Evolutionary conservation across 1,284 basidiomycete species (phyloP).

Genomic region (Termitomyces sp.): DNA sequence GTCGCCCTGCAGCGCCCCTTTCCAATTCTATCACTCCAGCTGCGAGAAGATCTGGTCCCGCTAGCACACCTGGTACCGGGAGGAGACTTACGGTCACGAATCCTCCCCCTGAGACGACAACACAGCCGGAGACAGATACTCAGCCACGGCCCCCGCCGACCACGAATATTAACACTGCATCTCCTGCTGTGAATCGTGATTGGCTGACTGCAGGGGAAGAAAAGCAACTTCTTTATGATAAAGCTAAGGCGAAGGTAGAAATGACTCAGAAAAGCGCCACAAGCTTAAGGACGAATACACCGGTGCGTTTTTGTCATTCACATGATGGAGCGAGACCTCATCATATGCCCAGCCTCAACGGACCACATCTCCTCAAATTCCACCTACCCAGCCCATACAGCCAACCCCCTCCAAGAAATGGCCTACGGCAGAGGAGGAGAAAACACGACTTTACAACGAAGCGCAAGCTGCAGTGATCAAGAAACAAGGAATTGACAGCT

Average conservation of each 20-base stretch:
- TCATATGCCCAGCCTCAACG: constrained; percentile 6
- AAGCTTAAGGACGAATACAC: constrained; percentile 25
- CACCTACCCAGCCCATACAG: neutral
- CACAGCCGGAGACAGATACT: constrained; percentile 13
- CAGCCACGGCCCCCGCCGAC: constrained; percentile 16
- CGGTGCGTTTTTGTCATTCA: constrained; percentile 24
- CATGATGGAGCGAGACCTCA: neutral
- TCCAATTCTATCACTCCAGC: neutral
- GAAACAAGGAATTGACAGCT: constrained; percentile 36
- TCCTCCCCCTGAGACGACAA: constrained; percentile 21
- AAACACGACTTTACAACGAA: constrained; percentile 58
- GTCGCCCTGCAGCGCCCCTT: constrained; percentile 3
- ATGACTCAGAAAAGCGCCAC: constrained; percentile 40
- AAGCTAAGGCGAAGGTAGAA: constrained; percentile 59
- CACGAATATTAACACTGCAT: neutral
- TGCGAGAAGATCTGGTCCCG: constrained; percentile 20
- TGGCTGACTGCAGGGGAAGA: constrained; percentile 54
- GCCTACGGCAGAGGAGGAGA: constrained; percentile 71
- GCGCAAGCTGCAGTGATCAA: constrained; percentile 54
- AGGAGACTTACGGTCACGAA: constrained; percentile 34
- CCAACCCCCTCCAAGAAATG: constrained; percentile 29
- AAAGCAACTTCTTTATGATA: constrained; percentile 60
- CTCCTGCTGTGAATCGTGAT: neutral
- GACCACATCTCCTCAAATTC: neutral
- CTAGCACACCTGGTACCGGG: constrained; percentile 14